Percentiles rank a stretch among this genome's conserved stretches.
phyloP scores from a whole-genome alignment of 257 asterid genomes.

The Knoxia roxburghii region DNA sequence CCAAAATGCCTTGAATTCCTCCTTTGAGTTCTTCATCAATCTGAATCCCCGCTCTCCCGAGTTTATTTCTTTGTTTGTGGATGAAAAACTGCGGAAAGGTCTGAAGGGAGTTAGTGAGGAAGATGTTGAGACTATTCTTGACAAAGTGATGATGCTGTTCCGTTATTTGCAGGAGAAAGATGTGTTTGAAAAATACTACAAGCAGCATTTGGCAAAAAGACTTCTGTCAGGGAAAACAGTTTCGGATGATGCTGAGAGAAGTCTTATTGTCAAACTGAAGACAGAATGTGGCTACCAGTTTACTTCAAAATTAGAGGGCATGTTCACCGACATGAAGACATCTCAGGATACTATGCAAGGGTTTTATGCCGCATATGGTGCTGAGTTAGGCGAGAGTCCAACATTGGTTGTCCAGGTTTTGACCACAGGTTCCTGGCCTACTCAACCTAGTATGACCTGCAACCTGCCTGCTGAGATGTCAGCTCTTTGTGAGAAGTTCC shows the following conservation, averaged over 20 bases:
- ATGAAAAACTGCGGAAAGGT: slow-evolving; percentile 77
- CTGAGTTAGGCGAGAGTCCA: slow-evolving; percentile 62
- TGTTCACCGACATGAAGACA: slow-evolving; percentile 94
- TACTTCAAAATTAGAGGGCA: slow-evolving; percentile 84
- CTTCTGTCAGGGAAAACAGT: slow-evolving; percentile 78
- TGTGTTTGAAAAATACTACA: slow-evolving; percentile 85
- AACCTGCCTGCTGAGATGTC: slow-evolving; percentile 68
- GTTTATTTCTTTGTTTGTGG: slow-evolving; percentile 78
- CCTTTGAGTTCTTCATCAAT: slow-evolving; percentile 82
- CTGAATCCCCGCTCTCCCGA: slow-evolving; percentile 87
- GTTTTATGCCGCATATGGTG: slow-evolving; percentile 48
- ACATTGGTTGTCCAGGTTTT: slow-evolving; percentile 74
- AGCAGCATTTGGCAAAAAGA: slow-evolving; percentile 85
- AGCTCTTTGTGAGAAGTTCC: slow-evolving; percentile 63
- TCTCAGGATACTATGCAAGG: slow-evolving; percentile 92
- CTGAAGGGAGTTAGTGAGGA: slow-evolving; percentile 83
- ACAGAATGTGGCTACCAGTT: slow-evolving; percentile 89
- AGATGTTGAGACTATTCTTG: slow-evolving; percentile 71
- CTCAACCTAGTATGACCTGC: slow-evolving; percentile 63
- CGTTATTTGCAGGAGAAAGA: slow-evolving; percentile 94
- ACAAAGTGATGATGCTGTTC: slow-evolving; percentile 87
- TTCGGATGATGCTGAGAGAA: slow-evolving; percentile 91
- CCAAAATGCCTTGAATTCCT: slow-evolving; percentile 83
- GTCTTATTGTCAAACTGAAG: slow-evolving; percentile 75
- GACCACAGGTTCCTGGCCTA: slow-evolving; percentile 91